Conservation (phyloP, 2,329 filamentous ascomycete genomes). For the Penicillium palitans region DNA sequence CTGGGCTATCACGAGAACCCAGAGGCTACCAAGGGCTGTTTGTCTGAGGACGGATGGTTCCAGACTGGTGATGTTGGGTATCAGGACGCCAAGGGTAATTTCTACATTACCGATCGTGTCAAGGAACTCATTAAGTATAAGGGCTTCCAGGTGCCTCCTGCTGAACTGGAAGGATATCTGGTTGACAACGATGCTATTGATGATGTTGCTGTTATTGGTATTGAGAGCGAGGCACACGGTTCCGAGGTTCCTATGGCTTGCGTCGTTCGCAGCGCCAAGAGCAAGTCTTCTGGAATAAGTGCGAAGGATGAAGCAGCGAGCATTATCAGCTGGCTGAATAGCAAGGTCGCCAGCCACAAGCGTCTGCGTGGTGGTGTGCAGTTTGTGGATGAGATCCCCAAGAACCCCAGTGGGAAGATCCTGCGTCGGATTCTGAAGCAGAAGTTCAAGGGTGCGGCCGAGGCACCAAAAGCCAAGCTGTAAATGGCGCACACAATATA, state of each 20-base stretch:
- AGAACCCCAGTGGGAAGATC: slow-evolving; percentile 53
- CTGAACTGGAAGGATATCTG: slow-evolving; percentile 62
- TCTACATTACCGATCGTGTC: slow-evolving; percentile 85
- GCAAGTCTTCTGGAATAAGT: slow-evolving; percentile 47
- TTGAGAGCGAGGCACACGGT: slow-evolving; percentile 60
- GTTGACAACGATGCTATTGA: slow-evolving; percentile 52
- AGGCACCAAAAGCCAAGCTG: slow-evolving; percentile 43
- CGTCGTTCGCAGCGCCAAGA: slow-evolving; percentile 52
- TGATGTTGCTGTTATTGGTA: slow-evolving; percentile 64
- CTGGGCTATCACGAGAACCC: slow-evolving; percentile 62
- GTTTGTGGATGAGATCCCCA: slow-evolving; percentile 50
- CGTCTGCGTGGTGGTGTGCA: slow-evolving; percentile 47
- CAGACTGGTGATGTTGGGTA: slow-evolving; percentile 86
- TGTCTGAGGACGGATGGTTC: slow-evolving; percentile 75
- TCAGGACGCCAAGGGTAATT: slow-evolving; percentile 73
- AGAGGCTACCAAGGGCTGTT: slow-evolving; percentile 56
- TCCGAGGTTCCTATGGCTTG: slow-evolving; percentile 70
- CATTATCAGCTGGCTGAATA: slow-evolving; percentile 45
- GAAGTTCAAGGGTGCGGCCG: slow-evolving; percentile 42
- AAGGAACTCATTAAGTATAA: slow-evolving; percentile 67
- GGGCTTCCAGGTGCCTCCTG: slow-evolving; percentile 70
- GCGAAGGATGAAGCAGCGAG: slow-evolving; percentile 52
- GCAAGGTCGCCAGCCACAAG: slow-evolving; percentile 49
- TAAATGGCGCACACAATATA: slow-evolving; percentile 22
- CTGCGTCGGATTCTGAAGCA: slow-evolving; percentile 48